Percentiles rank a stretch among this genome's conserved stretches.
These are phyloP conservation scores for Daldinia grandis DNA, from an alignment of 495 filamentous ascomycete genomes.

Conservation along the genomic window DNA sequence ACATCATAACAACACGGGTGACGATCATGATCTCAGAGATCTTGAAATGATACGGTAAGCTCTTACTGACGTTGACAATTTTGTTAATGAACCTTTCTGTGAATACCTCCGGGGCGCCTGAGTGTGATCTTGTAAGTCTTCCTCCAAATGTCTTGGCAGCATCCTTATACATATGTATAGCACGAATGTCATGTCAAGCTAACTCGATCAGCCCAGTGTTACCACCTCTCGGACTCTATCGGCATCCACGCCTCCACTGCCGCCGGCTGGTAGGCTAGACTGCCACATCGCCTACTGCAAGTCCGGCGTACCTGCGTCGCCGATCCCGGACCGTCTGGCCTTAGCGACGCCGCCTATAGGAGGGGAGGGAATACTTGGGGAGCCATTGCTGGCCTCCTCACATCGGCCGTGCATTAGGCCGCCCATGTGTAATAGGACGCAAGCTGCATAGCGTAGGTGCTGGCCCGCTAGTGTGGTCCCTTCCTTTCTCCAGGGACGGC, in stretches of 20 bases:
- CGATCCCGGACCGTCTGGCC: slow-evolving; percentile 26
- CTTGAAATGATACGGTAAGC: not conserved
- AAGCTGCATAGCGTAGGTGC: slow-evolving; percentile 8
- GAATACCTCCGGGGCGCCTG: not conserved
- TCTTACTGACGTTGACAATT: not conserved
- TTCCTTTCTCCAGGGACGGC: slow-evolving; percentile 11
- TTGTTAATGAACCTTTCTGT: not conserved
- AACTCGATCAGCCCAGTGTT: not conserved
- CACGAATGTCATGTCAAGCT: slow-evolving; percentile 5
- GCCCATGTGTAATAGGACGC: slow-evolving; percentile 21
- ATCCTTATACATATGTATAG: slow-evolving; percentile 31
- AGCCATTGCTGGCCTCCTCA: slow-evolving; percentile 1
- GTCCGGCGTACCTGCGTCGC: slow-evolving; percentile 38
- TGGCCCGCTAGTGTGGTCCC: slow-evolving; percentile 23
- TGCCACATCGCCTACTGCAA: slow-evolving; percentile 29
- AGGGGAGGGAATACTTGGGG: not conserved
- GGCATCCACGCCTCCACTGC: slow-evolving; percentile 32
- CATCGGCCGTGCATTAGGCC: slow-evolving; percentile 18
- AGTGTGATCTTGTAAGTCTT: not conserved
- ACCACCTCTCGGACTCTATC: slow-evolving; percentile 10
- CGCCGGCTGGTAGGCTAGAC: slow-evolving; percentile 29
- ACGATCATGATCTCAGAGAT: slow-evolving; percentile 17
- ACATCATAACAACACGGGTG: not conserved
- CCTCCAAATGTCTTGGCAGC: slow-evolving; percentile 22
- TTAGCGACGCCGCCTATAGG: slow-evolving; percentile 16